A percentile compares a stretch with the other conserved stretches of the same genome.
Evolutionary conservation across 805 yeast genomes (phyloP).

Genomic region (Saccharomycopsis sp.): DNA sequence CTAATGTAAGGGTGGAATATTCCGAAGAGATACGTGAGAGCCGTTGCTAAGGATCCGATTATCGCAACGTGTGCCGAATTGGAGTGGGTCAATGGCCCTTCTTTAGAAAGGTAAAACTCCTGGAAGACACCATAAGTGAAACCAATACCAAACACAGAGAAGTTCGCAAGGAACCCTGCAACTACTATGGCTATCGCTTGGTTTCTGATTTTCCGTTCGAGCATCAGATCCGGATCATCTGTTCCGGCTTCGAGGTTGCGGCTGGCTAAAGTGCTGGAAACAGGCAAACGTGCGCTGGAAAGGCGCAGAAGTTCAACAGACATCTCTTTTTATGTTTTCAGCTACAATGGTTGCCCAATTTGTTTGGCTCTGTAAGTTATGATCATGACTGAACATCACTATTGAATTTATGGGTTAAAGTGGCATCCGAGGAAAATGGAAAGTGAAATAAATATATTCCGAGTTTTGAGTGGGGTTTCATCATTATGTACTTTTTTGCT

Average conservation of each 20-base stretch:
- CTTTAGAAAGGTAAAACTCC: constrained; percentile 27
- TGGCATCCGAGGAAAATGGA: no score
- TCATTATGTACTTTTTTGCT: no score
- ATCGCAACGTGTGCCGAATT: constrained; percentile 29
- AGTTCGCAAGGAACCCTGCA: constrained; percentile 27
- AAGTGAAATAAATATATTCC: no score
- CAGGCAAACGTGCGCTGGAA: neutral
- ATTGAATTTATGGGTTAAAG: no score
- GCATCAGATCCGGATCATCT: neutral
- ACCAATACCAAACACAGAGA: constrained; percentile 32
- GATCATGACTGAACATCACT: no score
- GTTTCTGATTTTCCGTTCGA: neutral
- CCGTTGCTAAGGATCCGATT: constrained; percentile 31
- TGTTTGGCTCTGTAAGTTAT: no score
- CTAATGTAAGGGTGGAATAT: constrained; percentile 24
- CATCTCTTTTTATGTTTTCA: no score
- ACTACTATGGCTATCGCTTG: neutral
- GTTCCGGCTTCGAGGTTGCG: neutral
- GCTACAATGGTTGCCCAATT: no score
- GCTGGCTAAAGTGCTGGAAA: neutral
- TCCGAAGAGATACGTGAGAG: constrained; percentile 28
- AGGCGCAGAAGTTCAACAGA: neutral
- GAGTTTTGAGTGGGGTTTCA: no score
- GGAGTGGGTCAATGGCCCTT: constrained; percentile 28
- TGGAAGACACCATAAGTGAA: constrained; percentile 35